Conservation (phyloP, 2,329 filamentous ascomycete genomes). For the Tolypocladium ovalisporum region DNA sequence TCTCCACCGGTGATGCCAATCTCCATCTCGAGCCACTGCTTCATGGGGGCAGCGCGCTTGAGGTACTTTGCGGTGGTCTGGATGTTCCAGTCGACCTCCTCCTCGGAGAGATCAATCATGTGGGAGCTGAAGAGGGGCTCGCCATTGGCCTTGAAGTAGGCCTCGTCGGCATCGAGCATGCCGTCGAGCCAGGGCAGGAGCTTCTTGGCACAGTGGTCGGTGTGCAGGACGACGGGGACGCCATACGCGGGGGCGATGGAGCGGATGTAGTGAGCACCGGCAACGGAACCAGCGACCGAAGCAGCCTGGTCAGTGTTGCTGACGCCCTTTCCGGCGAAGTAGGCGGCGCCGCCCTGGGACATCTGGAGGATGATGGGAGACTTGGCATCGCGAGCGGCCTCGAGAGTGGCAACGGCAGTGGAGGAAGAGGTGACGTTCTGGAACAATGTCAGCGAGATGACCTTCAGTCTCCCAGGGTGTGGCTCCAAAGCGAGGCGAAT, state of each 20-base stretch:
- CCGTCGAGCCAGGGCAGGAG: slow-evolving; percentile 95
- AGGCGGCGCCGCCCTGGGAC: slow-evolving; percentile 87
- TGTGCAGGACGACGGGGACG: slow-evolving; percentile 86
- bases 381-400: slow-evolving; percentile 89
- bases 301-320: slow-evolving; percentile 73
- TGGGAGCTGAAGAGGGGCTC: slow-evolving; percentile 91
- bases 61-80: slow-evolving; percentile 86
- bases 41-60: slow-evolving; percentile 89
- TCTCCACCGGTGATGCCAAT: slow-evolving; percentile 83
- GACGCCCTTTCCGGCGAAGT: slow-evolving; percentile 85
- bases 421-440: slow-evolving; percentile 88
- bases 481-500: neutral
- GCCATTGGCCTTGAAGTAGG: slow-evolving; percentile 85
- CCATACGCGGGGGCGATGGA: slow-evolving; percentile 78
- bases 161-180: slow-evolving; percentile 89
- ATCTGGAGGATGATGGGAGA: slow-evolving; percentile 87
- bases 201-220: slow-evolving; percentile 99
- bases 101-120: slow-evolving; percentile 98
- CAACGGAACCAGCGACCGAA: slow-evolving; percentile 78
- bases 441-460: neutral
- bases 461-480: neutral
- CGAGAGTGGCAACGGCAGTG: slow-evolving; percentile 65
- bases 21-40: slow-evolving; percentile 99
- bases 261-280: slow-evolving; percentile 89
- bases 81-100: slow-evolving; percentile 83